A percentile compares a stretch with the other conserved stretches of the same genome.
Conservation (phyloP, 495 filamentous ascomycete species). For the Usnea hakonensis region DNA sequence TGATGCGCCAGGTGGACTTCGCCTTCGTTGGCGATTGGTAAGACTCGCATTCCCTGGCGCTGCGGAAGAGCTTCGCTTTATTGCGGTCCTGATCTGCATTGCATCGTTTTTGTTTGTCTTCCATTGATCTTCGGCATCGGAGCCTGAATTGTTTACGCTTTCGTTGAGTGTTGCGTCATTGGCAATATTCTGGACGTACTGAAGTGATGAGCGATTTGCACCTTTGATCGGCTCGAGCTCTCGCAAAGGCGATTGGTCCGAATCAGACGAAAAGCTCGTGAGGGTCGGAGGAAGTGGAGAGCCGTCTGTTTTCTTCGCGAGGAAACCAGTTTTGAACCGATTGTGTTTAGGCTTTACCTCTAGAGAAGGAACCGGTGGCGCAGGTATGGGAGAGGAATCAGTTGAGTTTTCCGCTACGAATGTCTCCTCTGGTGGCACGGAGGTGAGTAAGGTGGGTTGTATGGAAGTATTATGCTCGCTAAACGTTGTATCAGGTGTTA, state of each 20-base stretch:
- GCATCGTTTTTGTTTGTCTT: slow-evolving; percentile 47
- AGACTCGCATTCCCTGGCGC: slow-evolving; percentile 32
- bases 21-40: slow-evolving; percentile 42
- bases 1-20: slow-evolving; percentile 52
- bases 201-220: slow-evolving; percentile 46
- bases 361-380: slow-evolving; percentile 41
- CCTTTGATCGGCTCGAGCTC: slow-evolving; percentile 55
- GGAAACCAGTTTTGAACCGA: slow-evolving; percentile 85
- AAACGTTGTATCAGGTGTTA: slow-evolving; percentile 45
- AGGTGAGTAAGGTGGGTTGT: slow-evolving; percentile 9
- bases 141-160: slow-evolving; percentile 37
- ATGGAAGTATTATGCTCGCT: slow-evolving; percentile 38
- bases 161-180: slow-evolving; percentile 42
- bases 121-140: slow-evolving; percentile 31
- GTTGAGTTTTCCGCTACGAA: slow-evolving; percentile 10
- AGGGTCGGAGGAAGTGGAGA: slow-evolving; percentile 61
- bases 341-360: slow-evolving; percentile 55
- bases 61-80: slow-evolving; percentile 46
- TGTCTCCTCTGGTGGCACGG: slow-evolving; percentile 6
- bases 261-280: slow-evolving; percentile 50
- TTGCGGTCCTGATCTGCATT: slow-evolving; percentile 53
- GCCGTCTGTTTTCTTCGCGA: slow-evolving; percentile 63
- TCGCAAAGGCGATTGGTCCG: slow-evolving; percentile 58
- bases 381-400: slow-evolving; percentile 50
- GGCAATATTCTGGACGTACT: slow-evolving; percentile 40